Evolutionary conservation across 108 stramenopile genomes (phyloP), one percentile per base, ranked within the genome.

Genomic region (Licmophora abbreviata): DNA sequence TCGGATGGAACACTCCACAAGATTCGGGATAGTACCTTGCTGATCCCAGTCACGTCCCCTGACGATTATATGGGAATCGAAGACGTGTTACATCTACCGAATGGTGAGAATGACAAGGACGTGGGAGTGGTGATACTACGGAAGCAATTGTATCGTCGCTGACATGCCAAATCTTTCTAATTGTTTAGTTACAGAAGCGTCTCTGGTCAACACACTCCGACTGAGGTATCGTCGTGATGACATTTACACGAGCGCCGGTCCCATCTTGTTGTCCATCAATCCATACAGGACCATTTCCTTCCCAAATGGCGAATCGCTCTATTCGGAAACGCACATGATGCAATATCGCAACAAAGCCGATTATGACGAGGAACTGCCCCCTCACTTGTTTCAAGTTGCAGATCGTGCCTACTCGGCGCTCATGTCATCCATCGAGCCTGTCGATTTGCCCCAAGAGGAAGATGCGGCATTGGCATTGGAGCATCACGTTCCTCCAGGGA

Each of bases 201-300:
- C 77, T 47, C 66, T 96, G 32, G 69, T 96, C 18, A 84, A 93
- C 60, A 66, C 90, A n/a, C 67, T 96, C 20, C 59, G 89, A n/a
- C 24, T 81, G 32, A 75, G 95, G 23, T 96, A 92, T 70, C 55
- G 65, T 30, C 54, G 83, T 12, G 82, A 94, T 56, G 78, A 86
- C 47, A 95, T 99, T 56, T 99, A 99, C 69, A 97, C 98, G 6
- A 61, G 59, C 33, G 92, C 96, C 4, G 96, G 98, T 22, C 89
- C 92, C 14, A 94, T 99, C 30, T 73, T 99, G 8, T 86, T 99
- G 47, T 83, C 85, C 8, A 70, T 97, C 42, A 99, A 99, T 66
- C 98, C 98, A 1, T 99, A 95, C 77, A 89, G 88, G 58, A 44
- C 63, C 35, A 61, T 93, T 54, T 54, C 27, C 1, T 25, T 54